Evolutionary conservation across 2,329 filamentous ascomycete species (phyloP), one percentile per base, ranked within the genome.

Genomic region (Seiridium unicorne): DNA sequence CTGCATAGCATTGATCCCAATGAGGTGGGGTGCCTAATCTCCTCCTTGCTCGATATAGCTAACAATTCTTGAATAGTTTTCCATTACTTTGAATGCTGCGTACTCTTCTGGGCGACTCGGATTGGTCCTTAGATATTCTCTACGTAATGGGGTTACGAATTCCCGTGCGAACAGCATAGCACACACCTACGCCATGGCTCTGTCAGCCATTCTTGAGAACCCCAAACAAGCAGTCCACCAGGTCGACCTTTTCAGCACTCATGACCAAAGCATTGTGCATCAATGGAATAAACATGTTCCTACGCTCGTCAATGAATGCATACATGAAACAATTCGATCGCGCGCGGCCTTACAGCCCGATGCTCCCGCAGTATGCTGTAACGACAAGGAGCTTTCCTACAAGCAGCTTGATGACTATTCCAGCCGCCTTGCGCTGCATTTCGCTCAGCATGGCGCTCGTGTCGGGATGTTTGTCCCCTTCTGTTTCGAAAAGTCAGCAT

Each of bases 401-500:
- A 31, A 5, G 34, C 60, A 65, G 53, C 31, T 66, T n/a, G 62
- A 66, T 26, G 53, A 62, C 13, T 57, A 59, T 38, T 61, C 63
- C 4, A 44, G 51, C 9, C 62, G 66, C 5, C 62, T 76, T 36
- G 69, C 72, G 5, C 66, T 68, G 26, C 63, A 69, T 34, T 66
- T 76, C 18, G 61, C 70, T 2, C 60, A 62, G 40, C 60, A 71
- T 34, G 72, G 72, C 36, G 70, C 70, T 51, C 70, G 69, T 4
- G 68, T 71, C 1, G 71, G 72, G 54, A 64, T 64, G 3, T 63
- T 74, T 13, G 65, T 75, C 5, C 67, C 72, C 1, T 66, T 73
- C 34, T 76, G 73, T 49, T 57, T 75, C 5, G 70, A 74, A 55
- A 76, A 75, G 61, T 74, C 73, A 5, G 61, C 64, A 5, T 75